phyloP scores from a whole-genome alignment of 495 filamentous ascomycete species.

The Neurospora terricola region DNA sequence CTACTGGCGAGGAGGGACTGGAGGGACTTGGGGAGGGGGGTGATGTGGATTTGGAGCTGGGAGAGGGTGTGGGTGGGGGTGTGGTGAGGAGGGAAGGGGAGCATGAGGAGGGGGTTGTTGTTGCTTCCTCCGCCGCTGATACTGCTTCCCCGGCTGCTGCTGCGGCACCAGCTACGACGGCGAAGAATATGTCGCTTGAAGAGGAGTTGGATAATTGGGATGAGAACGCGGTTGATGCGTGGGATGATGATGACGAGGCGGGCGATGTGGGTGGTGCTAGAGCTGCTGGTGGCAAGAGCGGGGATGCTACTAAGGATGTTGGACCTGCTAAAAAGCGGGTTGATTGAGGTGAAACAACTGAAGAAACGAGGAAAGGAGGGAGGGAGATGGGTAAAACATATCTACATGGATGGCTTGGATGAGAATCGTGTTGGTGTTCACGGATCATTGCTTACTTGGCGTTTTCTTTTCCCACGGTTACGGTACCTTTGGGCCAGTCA shows the following conservation, averaged over 20 bases:
- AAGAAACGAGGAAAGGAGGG: neutral
- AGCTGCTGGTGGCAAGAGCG: slow-evolving; percentile 6
- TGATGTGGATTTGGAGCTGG: slow-evolving; percentile 47
- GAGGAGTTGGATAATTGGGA: slow-evolving; percentile 78
- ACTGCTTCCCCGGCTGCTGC: slow-evolving; percentile 1
- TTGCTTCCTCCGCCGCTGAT: slow-evolving; percentile 6
- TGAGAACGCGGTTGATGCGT: slow-evolving; percentile 65
- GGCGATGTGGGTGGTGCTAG: slow-evolving; percentile 26
- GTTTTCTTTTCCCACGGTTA: neutral
- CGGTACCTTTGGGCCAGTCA: neutral
- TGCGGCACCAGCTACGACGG: slow-evolving; percentile 16
- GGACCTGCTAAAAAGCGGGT: slow-evolving; percentile 27
- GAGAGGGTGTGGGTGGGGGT: slow-evolving; percentile 34
- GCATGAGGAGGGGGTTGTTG: slow-evolving; percentile 29
- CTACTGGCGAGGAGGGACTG: slow-evolving; percentile 28
- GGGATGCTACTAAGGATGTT: slow-evolving; percentile 10
- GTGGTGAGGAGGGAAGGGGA: slow-evolving; percentile 10
- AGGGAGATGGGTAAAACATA: neutral
- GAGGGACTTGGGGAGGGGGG: slow-evolving; percentile 23
- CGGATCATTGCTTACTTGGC: neutral
- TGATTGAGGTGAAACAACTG: slow-evolving; percentile 15
- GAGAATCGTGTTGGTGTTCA: neutral
- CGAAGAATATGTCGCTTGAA: slow-evolving; percentile 40
- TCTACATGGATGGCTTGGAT: slow-evolving; percentile 8
- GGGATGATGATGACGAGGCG: slow-evolving; percentile 53